Evolutionary conservation across 176 grass and related monocot species (phyloP).

Genomic region (Carex littledalei): DNA sequence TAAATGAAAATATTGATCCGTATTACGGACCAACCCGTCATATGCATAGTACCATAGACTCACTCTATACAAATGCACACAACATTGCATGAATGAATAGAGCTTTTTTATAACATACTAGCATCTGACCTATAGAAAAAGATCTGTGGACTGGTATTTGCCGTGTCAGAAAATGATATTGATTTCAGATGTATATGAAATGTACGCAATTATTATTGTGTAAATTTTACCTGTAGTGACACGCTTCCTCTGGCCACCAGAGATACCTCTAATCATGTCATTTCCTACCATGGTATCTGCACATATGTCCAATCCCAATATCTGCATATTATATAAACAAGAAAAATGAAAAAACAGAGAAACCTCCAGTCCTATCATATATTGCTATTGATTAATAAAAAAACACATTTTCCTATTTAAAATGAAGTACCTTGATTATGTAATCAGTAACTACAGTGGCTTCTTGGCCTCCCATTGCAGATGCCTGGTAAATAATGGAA

Average conservation of each 20-base stretch:
- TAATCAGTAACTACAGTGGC: conserved; percentile 68
- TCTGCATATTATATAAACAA: conserved; percentile 8
- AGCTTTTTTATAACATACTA: background rate
- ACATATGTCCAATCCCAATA: conserved; percentile 26
- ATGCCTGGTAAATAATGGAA: conserved; percentile 33
- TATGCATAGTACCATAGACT: too few relatives aligned
- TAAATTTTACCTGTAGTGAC: conserved; percentile 19
- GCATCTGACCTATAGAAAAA: background rate
- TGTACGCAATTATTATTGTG: background rate
- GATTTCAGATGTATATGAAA: background rate
- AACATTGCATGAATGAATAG: conserved; percentile 9
- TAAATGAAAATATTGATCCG: too few relatives aligned
- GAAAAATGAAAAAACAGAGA: conserved; percentile 6
- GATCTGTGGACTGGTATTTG: background rate
- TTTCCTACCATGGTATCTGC: conserved; percentile 30
- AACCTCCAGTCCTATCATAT: background rate
- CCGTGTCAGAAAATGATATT: background rate
- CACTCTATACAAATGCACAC: too few relatives aligned
- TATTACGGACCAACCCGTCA: too few relatives aligned
- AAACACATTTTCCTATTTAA: background rate
- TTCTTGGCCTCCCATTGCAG: conserved; percentile 45
- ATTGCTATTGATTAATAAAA: background rate
- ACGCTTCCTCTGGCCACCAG: conserved; percentile 29
- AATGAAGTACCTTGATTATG: conserved; percentile 58
- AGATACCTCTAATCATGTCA: conserved; percentile 33